Conservation (phyloP, 257 asterid species). For the Solanum chmielewskii region DNA sequence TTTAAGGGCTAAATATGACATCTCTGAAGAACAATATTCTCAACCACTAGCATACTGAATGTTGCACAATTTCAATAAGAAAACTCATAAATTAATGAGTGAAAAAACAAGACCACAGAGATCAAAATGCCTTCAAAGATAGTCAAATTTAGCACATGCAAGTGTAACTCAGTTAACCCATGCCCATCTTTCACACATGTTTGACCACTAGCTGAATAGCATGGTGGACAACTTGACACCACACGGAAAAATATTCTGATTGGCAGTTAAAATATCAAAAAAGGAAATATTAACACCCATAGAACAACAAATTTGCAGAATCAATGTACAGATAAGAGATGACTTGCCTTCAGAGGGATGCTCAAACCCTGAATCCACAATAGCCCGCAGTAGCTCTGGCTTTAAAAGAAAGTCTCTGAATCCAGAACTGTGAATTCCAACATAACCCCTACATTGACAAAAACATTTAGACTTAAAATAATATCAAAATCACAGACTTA, state of each 20-base stretch:
- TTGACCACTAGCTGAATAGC: background rate
- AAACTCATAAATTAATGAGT: background rate
- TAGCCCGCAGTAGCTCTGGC: conserved; percentile 41
- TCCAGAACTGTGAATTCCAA: conserved; percentile 42
- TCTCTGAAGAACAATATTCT: background rate
- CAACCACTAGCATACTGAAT: background rate
- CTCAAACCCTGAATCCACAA: conserved; percentile 44
- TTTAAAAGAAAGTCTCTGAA: conserved; percentile 40
- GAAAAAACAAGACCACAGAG: background rate
- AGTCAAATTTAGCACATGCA: background rate
- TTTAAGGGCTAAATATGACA: background rate
- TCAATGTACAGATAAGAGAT: background rate
- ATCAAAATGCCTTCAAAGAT: background rate
- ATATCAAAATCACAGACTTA: background rate
- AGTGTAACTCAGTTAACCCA: background rate
- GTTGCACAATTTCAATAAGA: background rate
- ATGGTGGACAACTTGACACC: background rate
- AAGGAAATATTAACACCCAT: background rate
- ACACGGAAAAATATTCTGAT: background rate
- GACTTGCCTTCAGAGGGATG: conserved; percentile 47
- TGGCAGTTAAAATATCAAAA: background rate
- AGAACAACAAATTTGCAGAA: background rate
- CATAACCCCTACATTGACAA: conserved; percentile 22
- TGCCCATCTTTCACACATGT: background rate
- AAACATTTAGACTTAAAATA: background rate